Conservation (phyloP, 768 basidiomycete genomes). For the Termitomyces sp. region DNA sequence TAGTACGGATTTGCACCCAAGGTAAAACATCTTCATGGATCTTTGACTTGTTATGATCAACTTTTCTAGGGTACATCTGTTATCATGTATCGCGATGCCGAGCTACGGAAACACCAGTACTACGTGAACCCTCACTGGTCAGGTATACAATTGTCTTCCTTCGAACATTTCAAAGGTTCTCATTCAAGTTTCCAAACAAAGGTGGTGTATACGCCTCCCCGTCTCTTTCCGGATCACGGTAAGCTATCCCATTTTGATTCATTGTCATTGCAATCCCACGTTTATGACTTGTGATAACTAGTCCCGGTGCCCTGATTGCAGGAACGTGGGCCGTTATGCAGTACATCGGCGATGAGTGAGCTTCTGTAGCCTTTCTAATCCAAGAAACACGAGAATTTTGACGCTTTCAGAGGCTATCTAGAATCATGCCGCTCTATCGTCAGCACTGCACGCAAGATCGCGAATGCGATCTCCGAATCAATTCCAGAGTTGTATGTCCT, state of each 20-base stretch:
- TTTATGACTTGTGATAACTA: constrained; percentile 18
- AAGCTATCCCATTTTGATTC: constrained; percentile 13
- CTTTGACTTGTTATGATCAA: background rate
- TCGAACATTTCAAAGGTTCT: background rate
- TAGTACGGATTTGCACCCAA: constrained; percentile 95
- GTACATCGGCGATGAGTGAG: constrained; percentile 81
- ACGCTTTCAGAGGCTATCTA: constrained; percentile 69
- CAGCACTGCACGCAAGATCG: constrained; percentile 62
- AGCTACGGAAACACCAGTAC: constrained; percentile 79
- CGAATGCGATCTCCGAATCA: constrained; percentile 53
- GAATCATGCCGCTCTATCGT: constrained; percentile 83
- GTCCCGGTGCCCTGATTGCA: constrained; percentile 89
- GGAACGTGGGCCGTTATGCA: constrained; percentile 98
- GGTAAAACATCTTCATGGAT: constrained; percentile 28
- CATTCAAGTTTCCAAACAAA: constrained; percentile 11
- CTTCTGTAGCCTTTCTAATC: constrained; percentile 3
- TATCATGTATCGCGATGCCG: constrained; percentile 85
- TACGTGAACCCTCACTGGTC: constrained; percentile 80
- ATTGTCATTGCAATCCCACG: background rate
- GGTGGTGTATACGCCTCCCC: constrained; percentile 92
- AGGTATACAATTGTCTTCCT: constrained; percentile 32
- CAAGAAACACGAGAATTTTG: background rate
- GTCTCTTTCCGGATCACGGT: constrained; percentile 87
- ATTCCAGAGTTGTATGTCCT: constrained; percentile 86
- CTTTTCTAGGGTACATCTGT: constrained; percentile 74